Evolutionary conservation across 1,284 basidiomycete genomes (phyloP).

Genomic region (Cutaneotrichosporon mucoides): DNA sequence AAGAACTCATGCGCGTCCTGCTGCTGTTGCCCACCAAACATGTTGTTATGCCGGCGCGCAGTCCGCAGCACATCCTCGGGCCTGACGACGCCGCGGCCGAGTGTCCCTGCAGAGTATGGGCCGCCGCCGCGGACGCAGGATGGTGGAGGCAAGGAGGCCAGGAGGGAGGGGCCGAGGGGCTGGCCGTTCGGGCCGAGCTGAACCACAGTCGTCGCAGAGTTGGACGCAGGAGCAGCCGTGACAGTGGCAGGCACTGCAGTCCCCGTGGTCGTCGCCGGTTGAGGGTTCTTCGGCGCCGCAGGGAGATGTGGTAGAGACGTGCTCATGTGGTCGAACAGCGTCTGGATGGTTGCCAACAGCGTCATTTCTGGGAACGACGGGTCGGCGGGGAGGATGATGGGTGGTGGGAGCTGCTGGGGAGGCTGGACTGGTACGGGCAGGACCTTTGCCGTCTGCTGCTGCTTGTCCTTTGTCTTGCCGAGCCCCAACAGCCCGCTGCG

Average conservation of each 20-base stretch:
- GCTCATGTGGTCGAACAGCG: constrained; percentile 72
- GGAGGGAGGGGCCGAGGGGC: constrained; percentile 37
- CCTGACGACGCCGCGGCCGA: constrained; percentile 75
- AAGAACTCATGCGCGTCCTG: constrained; percentile 98
- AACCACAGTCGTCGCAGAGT: constrained; percentile 28
- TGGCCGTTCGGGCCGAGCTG: constrained; percentile 7
- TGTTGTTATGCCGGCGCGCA: constrained; percentile 78
- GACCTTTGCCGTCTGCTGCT: background rate
- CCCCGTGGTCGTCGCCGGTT: background rate
- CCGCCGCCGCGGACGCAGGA: constrained; percentile 45
- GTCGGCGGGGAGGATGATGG: constrained; percentile 47
- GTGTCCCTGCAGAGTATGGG: constrained; percentile 43
- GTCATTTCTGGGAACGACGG: constrained; percentile 63
- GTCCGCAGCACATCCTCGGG: constrained; percentile 87
- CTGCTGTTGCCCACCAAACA: constrained; percentile 80
- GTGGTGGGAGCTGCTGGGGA: constrained; percentile 12
- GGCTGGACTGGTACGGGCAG: constrained; percentile 3
- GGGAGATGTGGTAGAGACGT: constrained; percentile 46
- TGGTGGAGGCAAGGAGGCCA: constrained; percentile 43
- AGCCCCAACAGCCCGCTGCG: constrained; percentile 19
- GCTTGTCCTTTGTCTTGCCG: constrained; percentile 12
- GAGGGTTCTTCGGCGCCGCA: constrained; percentile 31
- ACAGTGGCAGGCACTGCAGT: background rate
- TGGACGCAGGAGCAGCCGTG: constrained; percentile 29
- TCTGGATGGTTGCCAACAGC: constrained; percentile 82